Percentiles rank a stretch among this genome's conserved stretches.
These are phyloP conservation scores for Oemleria cerasiformis DNA, from an alignment of 306 rosid genomes.

Conservation along the genomic window DNA sequence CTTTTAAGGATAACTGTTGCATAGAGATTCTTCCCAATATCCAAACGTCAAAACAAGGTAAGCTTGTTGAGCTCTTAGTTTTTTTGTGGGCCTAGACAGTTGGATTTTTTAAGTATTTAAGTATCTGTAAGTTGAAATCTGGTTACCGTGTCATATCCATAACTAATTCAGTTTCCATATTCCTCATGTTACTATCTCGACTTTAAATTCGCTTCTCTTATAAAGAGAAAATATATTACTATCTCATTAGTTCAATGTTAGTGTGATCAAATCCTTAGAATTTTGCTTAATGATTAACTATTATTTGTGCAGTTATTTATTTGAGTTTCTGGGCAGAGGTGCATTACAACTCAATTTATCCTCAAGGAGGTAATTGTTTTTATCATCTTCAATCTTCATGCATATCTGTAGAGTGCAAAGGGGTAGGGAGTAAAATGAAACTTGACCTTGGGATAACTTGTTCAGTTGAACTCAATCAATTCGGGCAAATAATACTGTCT, in stretches of 20 bases:
- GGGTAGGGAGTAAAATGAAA: background rate
- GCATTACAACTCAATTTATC: conserved; percentile 89
- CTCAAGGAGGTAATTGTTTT: conserved; percentile 67
- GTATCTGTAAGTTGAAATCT: background rate
- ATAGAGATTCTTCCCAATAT: conserved; percentile 77
- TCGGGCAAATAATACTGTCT: background rate
- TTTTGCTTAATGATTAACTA: background rate
- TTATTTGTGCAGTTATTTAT: conserved; percentile 56
- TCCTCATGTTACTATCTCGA: background rate
- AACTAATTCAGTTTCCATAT: conserved; percentile 1
- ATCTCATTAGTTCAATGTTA: background rate
- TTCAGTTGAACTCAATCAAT: background rate
- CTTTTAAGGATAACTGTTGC: conserved; percentile 81
- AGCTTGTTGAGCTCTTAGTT: conserved; percentile 4
- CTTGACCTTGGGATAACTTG: background rate
- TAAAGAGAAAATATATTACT: background rate
- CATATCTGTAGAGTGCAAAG: background rate
- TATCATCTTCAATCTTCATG: conserved; percentile 6
- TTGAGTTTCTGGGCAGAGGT: conserved; percentile 98
- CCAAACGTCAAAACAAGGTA: conserved; percentile 66
- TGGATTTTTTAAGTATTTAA: background rate
- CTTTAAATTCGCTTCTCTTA: background rate
- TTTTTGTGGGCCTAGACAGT: background rate
- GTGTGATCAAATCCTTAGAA: background rate
- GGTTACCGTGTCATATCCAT: background rate